Conservation (phyloP, 768 basidiomycete genomes). For the Russula sp. region DNA sequence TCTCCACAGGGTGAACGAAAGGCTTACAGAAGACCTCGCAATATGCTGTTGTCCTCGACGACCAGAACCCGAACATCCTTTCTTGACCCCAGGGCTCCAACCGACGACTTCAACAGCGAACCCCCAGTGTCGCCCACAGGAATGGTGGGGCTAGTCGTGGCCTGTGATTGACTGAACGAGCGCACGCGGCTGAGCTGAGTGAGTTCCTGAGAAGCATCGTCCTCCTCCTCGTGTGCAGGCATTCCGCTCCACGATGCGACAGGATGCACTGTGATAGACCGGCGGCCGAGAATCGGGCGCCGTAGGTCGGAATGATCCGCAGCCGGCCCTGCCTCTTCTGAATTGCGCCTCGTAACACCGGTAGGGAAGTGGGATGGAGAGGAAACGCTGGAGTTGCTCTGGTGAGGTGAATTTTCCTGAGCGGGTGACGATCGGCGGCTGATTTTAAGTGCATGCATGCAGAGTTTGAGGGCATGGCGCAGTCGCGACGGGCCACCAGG, state of each 20-base stretch:
- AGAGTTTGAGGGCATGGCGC: constrained; percentile 56
- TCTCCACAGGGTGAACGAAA: constrained; percentile 1
- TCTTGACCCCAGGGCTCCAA: constrained; percentile 44
- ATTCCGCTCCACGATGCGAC: constrained; percentile 33
- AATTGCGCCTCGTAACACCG: constrained; percentile 37
- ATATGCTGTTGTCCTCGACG: constrained; percentile 86
- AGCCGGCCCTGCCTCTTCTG: constrained; percentile 37
- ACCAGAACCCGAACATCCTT: constrained; percentile 63
- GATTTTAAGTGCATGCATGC: constrained; percentile 51
- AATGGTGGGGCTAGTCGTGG: constrained; percentile 39
- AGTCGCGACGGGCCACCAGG: constrained; percentile 80
- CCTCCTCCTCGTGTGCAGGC: constrained; percentile 33
- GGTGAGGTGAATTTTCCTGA: constrained; percentile 12
- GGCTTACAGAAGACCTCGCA: constrained; percentile 74
- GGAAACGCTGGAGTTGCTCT: not conserved
- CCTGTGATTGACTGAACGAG: constrained; percentile 23
- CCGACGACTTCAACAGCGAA: constrained; percentile 61
- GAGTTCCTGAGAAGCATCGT: constrained; percentile 30
- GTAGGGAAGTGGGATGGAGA: not conserved
- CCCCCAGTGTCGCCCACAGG: constrained; percentile 52
- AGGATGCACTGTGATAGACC: constrained; percentile 46
- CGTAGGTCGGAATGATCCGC: not conserved
- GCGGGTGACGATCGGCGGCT: constrained; percentile 32
- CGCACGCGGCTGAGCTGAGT: constrained; percentile 10
- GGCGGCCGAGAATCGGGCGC: constrained; percentile 51